Percentiles rank a stretch among this genome's conserved stretches.
phyloP scores from a whole-genome alignment of 179 eudicot species.

The Heliamphora pulchella region DNA sequence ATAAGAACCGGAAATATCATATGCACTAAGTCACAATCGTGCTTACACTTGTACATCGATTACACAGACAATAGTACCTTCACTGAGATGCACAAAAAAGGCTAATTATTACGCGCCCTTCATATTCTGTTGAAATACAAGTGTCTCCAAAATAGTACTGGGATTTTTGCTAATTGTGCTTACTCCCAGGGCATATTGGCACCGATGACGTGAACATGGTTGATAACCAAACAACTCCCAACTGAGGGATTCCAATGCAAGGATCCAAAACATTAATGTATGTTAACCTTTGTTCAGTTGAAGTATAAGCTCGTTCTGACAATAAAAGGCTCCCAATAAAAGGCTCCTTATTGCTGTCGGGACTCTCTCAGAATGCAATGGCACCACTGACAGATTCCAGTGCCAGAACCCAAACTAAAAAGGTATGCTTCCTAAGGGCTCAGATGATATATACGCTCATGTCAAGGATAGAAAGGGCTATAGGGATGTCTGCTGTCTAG shows the following conservation, averaged over 20 bases:
- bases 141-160: not conserved
- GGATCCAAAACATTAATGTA: not conserved
- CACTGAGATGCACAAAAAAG: slow-evolving; percentile 1
- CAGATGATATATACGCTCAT: not conserved
- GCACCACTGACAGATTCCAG: not conserved
- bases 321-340: not conserved
- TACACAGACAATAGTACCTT: slow-evolving; percentile 4
- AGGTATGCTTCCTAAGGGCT: not conserved
- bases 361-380: not conserved
- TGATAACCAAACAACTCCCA: not conserved
- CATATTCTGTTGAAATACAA: not conserved
- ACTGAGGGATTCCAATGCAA: not conserved
- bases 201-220: not conserved
- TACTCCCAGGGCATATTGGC: not conserved
- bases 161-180: not conserved
- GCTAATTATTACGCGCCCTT: not conserved
- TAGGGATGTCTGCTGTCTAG: slow-evolving; percentile 76
- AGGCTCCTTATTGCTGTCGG: not conserved
- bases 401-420: not conserved
- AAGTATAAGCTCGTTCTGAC: not conserved
- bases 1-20: not conserved
- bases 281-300: not conserved
- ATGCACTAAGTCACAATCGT: not conserved
- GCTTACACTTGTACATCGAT: not conserved
- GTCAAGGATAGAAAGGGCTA: slow-evolving; percentile 14